Percentiles rank a stretch among this genome's conserved stretches.
Evolutionary conservation across 192 early-diverging fungal species (phyloP).

Genomic region (Dimargaris verticillata): DNA sequence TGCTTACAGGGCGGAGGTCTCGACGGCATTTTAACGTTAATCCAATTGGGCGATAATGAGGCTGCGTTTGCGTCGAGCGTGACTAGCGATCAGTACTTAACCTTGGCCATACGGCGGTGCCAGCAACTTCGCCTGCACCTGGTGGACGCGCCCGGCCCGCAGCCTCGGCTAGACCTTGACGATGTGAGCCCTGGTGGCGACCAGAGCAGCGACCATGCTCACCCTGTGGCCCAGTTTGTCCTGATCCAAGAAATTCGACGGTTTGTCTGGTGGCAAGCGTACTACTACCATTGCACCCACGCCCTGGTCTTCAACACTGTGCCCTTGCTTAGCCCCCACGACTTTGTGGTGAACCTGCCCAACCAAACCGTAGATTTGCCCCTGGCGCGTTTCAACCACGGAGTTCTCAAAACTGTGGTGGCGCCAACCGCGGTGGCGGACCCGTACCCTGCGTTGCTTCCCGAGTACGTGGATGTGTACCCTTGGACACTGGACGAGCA

Average conservation of each 20-base stretch:
- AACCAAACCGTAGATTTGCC: neutral
- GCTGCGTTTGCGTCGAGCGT: neutral
- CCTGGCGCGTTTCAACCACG: neutral
- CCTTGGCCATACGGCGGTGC: neutral
- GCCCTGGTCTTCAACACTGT: neutral
- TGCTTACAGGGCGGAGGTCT: neutral
- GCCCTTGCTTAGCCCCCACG: neutral
- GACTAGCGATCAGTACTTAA: neutral
- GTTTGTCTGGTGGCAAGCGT: constrained; percentile 7
- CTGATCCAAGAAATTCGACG: neutral
- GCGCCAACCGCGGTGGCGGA: no score
- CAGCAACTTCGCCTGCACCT: constrained; percentile 2
- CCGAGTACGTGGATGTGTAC: constrained; percentile 6
- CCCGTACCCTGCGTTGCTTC: neutral
- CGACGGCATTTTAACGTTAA: neutral
- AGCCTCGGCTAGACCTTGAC: neutral
- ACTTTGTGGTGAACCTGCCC: neutral
- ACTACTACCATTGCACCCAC: neutral
- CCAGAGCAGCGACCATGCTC: neutral
- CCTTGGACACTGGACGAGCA: neutral
- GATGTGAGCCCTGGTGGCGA: neutral
- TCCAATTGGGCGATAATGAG: constrained; percentile 8
- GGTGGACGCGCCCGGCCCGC: neutral
- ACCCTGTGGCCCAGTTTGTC: neutral
- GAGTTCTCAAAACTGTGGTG: neutral